Conservation (phyloP, 1,284 basidiomycete species). For the Grifola frondosa region DNA sequence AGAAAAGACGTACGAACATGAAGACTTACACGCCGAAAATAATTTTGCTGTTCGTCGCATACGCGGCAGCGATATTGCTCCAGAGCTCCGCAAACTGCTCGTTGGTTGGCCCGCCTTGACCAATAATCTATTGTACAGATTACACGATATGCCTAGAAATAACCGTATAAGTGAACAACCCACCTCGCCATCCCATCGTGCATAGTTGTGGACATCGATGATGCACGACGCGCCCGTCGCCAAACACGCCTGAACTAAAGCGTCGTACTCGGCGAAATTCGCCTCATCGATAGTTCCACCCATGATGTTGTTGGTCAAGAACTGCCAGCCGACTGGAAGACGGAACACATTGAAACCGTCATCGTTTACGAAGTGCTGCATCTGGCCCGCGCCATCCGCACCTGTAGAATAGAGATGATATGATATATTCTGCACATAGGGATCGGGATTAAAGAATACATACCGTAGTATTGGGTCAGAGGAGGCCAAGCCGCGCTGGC, state of each 20-base stretch:
- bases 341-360: constrained; percentile 53
- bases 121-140: constrained; percentile 42
- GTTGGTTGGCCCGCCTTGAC: constrained; percentile 60
- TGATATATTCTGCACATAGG: no score
- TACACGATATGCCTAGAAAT: neutral
- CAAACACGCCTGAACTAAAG: constrained; percentile 48
- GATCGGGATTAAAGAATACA: neutral
- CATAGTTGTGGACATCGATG: constrained; percentile 62
- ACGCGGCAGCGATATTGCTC: constrained; percentile 51
- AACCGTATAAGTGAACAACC: neutral
- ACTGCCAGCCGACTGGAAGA: constrained; percentile 59
- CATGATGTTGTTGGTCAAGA: constrained; percentile 42
- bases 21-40: constrained; percentile 52
- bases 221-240: constrained; percentile 46
- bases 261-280: constrained; percentile 51
- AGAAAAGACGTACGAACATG: neutral
- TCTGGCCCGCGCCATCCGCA: constrained; percentile 48
- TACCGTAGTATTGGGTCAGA: constrained; percentile 45
- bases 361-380: constrained; percentile 53
- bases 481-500: constrained; percentile 44
- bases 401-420: constrained; percentile 16
- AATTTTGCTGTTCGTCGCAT: constrained; percentile 46
- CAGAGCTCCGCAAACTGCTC: constrained; percentile 55
- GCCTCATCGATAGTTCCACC: constrained; percentile 44
- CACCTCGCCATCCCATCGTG: constrained; percentile 48